Base-by-base conservation (phyloP, 192 early-diverging fungal genomes). In the Coemansia sp. region DNA sequence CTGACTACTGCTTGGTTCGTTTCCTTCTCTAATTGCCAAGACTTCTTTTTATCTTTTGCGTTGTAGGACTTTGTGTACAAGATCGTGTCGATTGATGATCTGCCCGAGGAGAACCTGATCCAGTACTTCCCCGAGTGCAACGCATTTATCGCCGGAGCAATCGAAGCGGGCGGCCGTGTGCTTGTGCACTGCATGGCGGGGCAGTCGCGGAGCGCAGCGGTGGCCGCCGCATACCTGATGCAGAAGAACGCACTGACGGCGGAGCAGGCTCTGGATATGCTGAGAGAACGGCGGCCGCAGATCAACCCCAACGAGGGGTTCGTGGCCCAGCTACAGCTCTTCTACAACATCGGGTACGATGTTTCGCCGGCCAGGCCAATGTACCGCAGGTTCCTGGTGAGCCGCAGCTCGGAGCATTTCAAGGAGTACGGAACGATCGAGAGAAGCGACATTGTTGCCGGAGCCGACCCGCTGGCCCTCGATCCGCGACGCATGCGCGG, bases 121-220 rank as follows among this genome's bases (percentile, higher is more conserved):
- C 85, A 91, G 70, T 79, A 90, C 65, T 92, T 93, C 62, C 81
- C 88, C 8, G 87, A 85, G 42, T 86, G 84, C 44, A 83, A 84
- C 67, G 66, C 47, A 5, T 93, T 91, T 70, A 93, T 90, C 16
- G 49, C 78, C 6, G 61, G 63, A 12, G 81, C 83, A 3, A 47
- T 90, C 15, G 69, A 68, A 0, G 68, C 52, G 9, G 81, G 84
- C 16, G 85, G 84, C 3, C 81, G 78, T 9, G 83, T 93, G 40
- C 85, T 93, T 56, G 84, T 93, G 9, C 90, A 93, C 60, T 92
- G 91, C 66, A 70, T 75, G 71, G 84, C 92, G 6, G 91, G 91
- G 16, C 86, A 89, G 44, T 92, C 91, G 16, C 81, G 92, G 50
- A 90, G 89, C 64, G 88, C 85, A 19, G 83, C 91, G 0, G 71